Evolutionary conservation across 1,139 yeast species (phyloP), one percentile per base, ranked within the genome.

Genomic region (Waltiozyma sp.): DNA sequence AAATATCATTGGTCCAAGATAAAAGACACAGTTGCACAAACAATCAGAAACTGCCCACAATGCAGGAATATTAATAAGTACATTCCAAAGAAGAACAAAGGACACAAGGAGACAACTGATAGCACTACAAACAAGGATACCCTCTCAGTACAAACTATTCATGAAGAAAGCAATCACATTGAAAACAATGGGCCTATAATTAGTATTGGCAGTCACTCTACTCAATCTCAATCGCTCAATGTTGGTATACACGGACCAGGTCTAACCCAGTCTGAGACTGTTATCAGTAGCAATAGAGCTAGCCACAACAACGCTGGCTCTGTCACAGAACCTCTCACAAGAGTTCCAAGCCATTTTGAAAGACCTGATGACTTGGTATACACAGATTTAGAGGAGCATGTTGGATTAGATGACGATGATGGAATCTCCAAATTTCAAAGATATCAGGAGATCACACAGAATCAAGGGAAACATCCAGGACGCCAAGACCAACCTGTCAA

Each of bases 1-100:
- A 74, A 75, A 51, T 91, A 82, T 55, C 95, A 87, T 59, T 91
- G 97, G 96, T 75, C 88, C 1, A 74, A 95, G 41, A 84, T 91
- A 49, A 89, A 91, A 61, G 88, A 79, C 49, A 87, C 96, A 0
- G 96, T 86, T 0, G 80, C 84, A 0, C 77, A 79, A 37, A 93
- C 87, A 1, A 80, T 89, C 41, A 72, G 82, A 46, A 75, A 78
- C 46, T 91, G 98, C 59, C 68, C 73, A 1, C 81, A 77, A 44
- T 89, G 97, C 61, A 70, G 86, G 41, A 74, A 72, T 46, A 58
- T 66, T 38, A 55, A 58, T 23, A 61, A 58, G 37, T 57, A 57
- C 38, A 54, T 56, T 18, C 49, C 56, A 14, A 59, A 43, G 24
- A 48, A 50, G 23, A 49, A 43, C 28, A 48, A 49, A 21, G 49